Evolutionary conservation across 2,329 filamentous ascomycete genomes (phyloP).

Genomic region (Diaporthe citrichinensis): DNA sequence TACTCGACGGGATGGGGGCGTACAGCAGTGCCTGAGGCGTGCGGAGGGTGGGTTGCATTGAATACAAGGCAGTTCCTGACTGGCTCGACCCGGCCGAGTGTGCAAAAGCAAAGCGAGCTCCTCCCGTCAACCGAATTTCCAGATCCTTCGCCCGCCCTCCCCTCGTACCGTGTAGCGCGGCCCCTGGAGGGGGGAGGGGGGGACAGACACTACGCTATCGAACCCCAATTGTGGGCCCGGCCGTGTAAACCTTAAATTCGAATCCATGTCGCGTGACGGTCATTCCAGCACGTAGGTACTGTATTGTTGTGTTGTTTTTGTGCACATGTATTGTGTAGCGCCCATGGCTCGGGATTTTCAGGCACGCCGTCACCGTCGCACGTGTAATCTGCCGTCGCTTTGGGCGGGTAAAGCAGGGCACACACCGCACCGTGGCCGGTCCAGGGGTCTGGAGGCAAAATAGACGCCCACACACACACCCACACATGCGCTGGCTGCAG

Average conservation of each 20-base stretch:
- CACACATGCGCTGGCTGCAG: constrained; percentile 12
- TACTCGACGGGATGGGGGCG: not conserved
- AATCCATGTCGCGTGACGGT: constrained; percentile 24
- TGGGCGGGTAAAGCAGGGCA: constrained; percentile 24
- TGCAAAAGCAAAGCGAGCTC: constrained; percentile 26
- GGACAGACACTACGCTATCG: not conserved
- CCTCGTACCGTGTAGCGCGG: not conserved
- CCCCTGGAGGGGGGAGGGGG: not conserved
- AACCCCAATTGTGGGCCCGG: constrained; percentile 28
- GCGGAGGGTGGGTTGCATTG: constrained; percentile 19
- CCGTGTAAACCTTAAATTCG: constrained; percentile 22
- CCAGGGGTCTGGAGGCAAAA: constrained; percentile 7
- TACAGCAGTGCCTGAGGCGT: constrained; percentile 12
- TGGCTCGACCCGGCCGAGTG: constrained; percentile 30
- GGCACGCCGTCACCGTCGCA: constrained; percentile 27
- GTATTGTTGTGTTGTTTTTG: not conserved
- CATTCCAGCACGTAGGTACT: not conserved
- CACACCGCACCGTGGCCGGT: not conserved
- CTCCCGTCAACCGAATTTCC: constrained; percentile 32
- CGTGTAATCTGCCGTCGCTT: constrained; percentile 32
- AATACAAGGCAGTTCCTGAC: constrained; percentile 17
- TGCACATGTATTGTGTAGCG: not conserved
- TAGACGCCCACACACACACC: not conserved
- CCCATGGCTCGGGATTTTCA: constrained; percentile 17
- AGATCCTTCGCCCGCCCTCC: constrained; percentile 1